Conservation (phyloP, 2,329 filamentous ascomycete species). For the Teratosphaeriaceae sp. region DNA sequence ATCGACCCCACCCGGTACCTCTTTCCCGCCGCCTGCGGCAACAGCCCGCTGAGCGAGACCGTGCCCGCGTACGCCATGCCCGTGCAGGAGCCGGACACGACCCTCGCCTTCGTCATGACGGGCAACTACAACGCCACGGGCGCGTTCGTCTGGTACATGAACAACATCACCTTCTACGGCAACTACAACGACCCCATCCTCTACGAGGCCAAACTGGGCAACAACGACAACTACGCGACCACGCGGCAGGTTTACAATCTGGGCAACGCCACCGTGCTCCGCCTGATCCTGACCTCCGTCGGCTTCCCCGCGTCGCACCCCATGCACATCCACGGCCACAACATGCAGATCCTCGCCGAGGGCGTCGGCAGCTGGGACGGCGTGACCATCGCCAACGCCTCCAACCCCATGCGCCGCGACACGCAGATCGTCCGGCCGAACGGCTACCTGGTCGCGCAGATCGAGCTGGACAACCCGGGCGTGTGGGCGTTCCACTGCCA, state of each 20-base stretch:
- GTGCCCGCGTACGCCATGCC: constrained; percentile 17
- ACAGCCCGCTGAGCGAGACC: constrained; percentile 14
- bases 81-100: constrained; percentile 18
- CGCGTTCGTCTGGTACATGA: constrained; percentile 41
- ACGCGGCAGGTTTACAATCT: constrained; percentile 39
- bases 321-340: constrained; percentile 28
- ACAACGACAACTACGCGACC: constrained; percentile 11
- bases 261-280: constrained; percentile 47
- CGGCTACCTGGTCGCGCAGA: constrained; percentile 34
- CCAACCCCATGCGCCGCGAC: constrained; percentile 25
- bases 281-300: constrained; percentile 47
- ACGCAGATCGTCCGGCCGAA: constrained; percentile 19
- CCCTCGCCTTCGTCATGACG: constrained; percentile 17
- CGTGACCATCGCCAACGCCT: constrained; percentile 19
- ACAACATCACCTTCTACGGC: constrained; percentile 37
- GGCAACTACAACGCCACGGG: constrained; percentile 33
- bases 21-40: constrained; percentile 17
- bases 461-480: constrained; percentile 44
- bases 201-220: constrained; percentile 17
- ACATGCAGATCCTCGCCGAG: constrained; percentile 21
- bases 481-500: constrained; percentile 42
- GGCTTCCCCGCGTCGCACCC: constrained; percentile 21
- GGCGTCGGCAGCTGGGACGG: constrained; percentile 22
- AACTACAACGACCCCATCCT: constrained; percentile 24
- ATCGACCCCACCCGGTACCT: constrained; percentile 13